These are phyloP conservation scores for Ceratobasidium sp. DNA, from an alignment of 1,284 basidiomycete species.

Conservation along the genomic window DNA sequence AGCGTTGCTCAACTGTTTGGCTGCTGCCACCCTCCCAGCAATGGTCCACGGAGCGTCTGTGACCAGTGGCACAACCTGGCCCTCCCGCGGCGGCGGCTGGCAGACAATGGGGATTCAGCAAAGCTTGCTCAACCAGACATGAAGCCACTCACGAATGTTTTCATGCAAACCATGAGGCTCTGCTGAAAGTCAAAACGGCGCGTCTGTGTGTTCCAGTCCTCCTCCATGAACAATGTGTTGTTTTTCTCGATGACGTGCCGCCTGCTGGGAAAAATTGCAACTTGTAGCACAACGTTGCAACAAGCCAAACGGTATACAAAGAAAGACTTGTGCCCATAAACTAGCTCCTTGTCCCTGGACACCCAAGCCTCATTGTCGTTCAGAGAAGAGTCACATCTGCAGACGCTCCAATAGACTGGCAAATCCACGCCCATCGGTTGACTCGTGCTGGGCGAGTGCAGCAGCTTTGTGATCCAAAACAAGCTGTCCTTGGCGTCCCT, in stretches of 20 bases:
- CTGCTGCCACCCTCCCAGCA: too few relatives aligned
- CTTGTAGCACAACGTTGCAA: background rate
- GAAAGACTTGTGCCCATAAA: background rate
- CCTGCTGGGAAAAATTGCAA: background rate
- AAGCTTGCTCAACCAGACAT: background rate
- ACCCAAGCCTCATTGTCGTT: background rate
- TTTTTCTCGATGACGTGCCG: background rate
- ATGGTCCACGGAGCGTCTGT: too few relatives aligned
- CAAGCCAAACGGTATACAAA: background rate
- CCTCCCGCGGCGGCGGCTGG: too few relatives aligned
- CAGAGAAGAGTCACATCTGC: background rate
- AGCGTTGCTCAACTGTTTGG: too few relatives aligned
- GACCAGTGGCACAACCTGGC: too few relatives aligned
- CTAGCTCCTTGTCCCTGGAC: background rate
- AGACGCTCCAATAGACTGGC: background rate
- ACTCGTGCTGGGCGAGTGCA: background rate
- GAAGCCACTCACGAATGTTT: background rate
- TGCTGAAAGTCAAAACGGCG: background rate
- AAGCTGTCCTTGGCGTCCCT: background rate
- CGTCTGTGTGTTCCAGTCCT: background rate
- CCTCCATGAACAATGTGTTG: background rate
- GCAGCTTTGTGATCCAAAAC: background rate
- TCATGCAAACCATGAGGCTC: conserved; percentile 1
- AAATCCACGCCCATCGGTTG: conserved; percentile 1
- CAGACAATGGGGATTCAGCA: background rate